A percentile compares a stretch with the other conserved stretches of the same genome.
These are phyloP conservation scores for Bipolaris gigantea DNA, from an alignment of 2,329 filamentous ascomycete genomes.

Conservation along the genomic window DNA sequence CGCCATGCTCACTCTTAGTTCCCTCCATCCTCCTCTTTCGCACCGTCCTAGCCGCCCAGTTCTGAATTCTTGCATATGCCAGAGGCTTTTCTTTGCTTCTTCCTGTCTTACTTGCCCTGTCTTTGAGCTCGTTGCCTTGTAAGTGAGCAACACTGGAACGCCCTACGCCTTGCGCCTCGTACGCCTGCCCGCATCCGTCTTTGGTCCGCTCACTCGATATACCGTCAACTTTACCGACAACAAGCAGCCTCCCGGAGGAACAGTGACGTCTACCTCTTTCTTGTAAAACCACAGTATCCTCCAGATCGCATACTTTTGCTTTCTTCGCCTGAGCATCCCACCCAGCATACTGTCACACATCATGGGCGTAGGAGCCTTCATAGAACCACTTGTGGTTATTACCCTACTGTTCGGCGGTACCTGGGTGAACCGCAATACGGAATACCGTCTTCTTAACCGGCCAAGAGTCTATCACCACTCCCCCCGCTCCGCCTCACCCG, in stretches of 20 bases:
- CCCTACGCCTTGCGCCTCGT: slow-evolving; percentile 1
- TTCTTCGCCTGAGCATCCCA: not conserved
- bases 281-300: not conserved
- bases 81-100: not conserved
- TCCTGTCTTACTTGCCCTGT: not conserved
- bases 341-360: slow-evolving; percentile 10
- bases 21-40: not conserved
- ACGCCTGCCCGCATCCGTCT: not conserved
- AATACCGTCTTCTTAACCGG: slow-evolving; percentile 42
- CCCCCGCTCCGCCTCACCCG: slow-evolving; percentile 45
- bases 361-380: slow-evolving; percentile 60
- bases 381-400: slow-evolving; percentile 65
- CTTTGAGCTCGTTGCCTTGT: not conserved
- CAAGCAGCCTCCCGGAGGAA: not conserved
- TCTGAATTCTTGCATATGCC: not conserved
- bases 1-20: not conserved
- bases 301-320: not conserved
- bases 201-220: not conserved
- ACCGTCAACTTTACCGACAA: not conserved
- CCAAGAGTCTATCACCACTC: slow-evolving; percentile 24
- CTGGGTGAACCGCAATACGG: slow-evolving; percentile 60
- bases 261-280: not conserved
- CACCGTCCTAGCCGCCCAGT: slow-evolving; percentile 1
- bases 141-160: not conserved
- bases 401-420: slow-evolving; percentile 63